phyloP scores from a whole-genome alignment of 768 basidiomycete genomes.

The Chalciporus piperatus region DNA sequence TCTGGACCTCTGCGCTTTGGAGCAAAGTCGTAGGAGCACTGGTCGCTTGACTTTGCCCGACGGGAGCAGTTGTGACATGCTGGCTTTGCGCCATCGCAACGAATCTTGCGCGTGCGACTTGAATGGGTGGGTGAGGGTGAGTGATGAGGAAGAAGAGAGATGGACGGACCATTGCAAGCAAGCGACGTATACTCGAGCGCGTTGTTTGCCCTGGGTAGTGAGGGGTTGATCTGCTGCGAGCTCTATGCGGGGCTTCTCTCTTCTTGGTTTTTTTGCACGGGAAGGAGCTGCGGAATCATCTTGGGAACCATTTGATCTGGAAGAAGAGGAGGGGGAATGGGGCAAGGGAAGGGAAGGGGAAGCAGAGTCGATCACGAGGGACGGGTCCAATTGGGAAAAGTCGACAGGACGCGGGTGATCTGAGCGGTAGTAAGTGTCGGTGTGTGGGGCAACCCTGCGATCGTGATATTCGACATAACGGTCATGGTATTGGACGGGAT shows the following conservation, averaged over 20 bases:
- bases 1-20: constrained; percentile 83
- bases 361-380: constrained; percentile 1
- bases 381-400: constrained; percentile 9
- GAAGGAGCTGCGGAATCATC: background rate
- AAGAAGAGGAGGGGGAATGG: background rate
- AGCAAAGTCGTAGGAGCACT: constrained; percentile 65
- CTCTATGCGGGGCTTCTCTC: constrained; percentile 59
- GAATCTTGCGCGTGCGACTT: constrained; percentile 76
- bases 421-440: constrained; percentile 2
- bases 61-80: constrained; percentile 70
- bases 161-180: constrained; percentile 68
- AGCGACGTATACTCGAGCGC: constrained; percentile 74
- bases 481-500: background rate
- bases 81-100: constrained; percentile 81
- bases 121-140: constrained; percentile 6
- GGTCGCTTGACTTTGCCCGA: constrained; percentile 40
- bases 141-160: background rate
- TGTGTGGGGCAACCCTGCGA: background rate
- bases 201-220: constrained; percentile 76
- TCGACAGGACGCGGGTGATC: background rate
- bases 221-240: constrained; percentile 76
- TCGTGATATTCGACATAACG: background rate
- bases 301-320: background rate
- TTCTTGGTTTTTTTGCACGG: constrained; percentile 39
- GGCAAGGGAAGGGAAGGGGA: background rate